Base-by-base conservation (phyloP, 2,329 filamentous ascomycete genomes). In the Cladosporium sp. region DNA sequence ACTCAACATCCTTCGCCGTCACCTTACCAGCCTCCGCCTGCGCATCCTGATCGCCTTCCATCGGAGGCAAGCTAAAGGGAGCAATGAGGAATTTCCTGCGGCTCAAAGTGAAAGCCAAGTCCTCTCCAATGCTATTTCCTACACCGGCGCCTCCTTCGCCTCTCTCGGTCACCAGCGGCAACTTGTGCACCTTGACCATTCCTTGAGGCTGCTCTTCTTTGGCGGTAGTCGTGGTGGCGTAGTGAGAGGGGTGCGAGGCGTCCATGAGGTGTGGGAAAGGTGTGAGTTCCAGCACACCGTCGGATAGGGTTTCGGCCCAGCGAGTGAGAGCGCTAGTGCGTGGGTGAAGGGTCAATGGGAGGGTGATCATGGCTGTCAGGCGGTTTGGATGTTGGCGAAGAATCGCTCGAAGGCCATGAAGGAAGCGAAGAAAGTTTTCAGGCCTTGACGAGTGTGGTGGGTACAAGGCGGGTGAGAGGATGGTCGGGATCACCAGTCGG, bases 31-130 rank as follows among this genome's bases (percentile, higher is more conserved):
- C 68, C 11, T 70, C 72, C 52, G 77, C 74, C 62, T 83, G 80
- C 12, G 77, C 80, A 59, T 82, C 80, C 38, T 71, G 78, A 57
- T 90, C 88, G 2, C 86, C 88, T 49, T 90, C 87, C 35, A 92
- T 75, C 0, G 93, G 93, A 20, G 93, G 93, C 38, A 98, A 74
- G 65, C 86, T 93, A 68, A 90, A 96, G 0, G 90, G 89, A 60
- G 85, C 87, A 56, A 98, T 89, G 33, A 88, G 79, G 57, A 98
- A 82, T 45, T 88, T 91, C 59, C 80, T 84, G 60, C 88, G 78
- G 66, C 89, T 95, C 45, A 98, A 71, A 53, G 84, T 91, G 67
- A 98, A 98, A 4, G 90, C 90, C 69, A 95, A 79, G 68, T 96
- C 90, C 62, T 95, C 88, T 19, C 87, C 83, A 48, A 85, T 78